Conservation (phyloP, 2,329 filamentous ascomycete species). For the Pseudogymnoascus sp. region DNA sequence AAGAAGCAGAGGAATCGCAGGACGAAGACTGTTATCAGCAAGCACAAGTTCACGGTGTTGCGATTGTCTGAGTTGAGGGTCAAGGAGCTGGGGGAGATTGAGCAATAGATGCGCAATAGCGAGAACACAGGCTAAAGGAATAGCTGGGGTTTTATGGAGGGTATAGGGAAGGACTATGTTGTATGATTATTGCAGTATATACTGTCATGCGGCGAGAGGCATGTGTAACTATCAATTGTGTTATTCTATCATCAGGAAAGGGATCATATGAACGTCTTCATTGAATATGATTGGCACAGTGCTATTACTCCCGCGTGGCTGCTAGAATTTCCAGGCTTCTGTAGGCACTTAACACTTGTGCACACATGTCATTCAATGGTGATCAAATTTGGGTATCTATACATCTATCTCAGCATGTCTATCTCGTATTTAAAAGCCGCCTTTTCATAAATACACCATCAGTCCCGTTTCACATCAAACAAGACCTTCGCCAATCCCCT, state of each 20-base stretch:
- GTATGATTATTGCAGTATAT: constrained; percentile 8
- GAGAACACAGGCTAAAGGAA: background rate
- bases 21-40: constrained; percentile 71
- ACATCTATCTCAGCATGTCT: background rate
- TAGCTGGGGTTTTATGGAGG: background rate
- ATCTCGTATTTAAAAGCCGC: background rate
- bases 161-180: background rate
- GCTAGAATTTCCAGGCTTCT: background rate
- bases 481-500: constrained; percentile 45
- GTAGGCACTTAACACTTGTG: background rate
- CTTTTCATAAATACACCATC: background rate
- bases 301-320: background rate
- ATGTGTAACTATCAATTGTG: constrained; percentile 9
- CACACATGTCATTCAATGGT: background rate
- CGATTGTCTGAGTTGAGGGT: constrained; percentile 67
- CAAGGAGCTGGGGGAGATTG: constrained; percentile 36
- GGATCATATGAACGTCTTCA: background rate
- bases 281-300: background rate
- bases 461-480: constrained; percentile 36
- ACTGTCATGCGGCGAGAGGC: constrained; percentile 1
- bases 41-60: constrained; percentile 82
- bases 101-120: constrained; percentile 15
- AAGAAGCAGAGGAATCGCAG: constrained; percentile 70
- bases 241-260: background rate
- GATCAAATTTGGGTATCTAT: constrained; percentile 3